Conservation (phyloP, 164 flowering plant species). For the Nelumbo lutea region DNA sequence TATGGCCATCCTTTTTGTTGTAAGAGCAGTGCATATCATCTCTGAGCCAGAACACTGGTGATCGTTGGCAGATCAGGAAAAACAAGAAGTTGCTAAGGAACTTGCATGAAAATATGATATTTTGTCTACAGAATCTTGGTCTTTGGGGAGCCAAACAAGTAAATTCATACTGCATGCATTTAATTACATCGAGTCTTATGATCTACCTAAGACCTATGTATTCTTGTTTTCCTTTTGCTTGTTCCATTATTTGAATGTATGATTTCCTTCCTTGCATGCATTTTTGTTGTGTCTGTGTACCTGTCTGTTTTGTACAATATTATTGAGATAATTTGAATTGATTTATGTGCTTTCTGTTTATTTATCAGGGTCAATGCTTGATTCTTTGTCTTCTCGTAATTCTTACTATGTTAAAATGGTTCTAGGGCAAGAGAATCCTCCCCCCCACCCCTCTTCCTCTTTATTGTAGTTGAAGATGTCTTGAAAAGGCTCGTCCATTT, state of each 20-base stretch:
- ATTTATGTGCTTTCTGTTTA: neutral
- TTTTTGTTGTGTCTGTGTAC: neutral
- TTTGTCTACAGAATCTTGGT: conserved; percentile 75
- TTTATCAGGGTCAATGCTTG: neutral
- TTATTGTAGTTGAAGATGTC: too few species aligned
- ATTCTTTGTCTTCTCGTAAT: too few species aligned
- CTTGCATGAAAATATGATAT: conserved; percentile 56
- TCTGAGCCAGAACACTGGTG: conserved; percentile 29
- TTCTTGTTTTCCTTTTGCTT: neutral
- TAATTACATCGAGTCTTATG: neutral
- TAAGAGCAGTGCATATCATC: conserved; percentile 46
- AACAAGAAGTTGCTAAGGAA: conserved; percentile 39
- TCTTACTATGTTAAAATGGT: too few species aligned
- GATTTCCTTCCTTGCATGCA: neutral
- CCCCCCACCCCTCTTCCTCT: too few species aligned
- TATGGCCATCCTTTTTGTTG: conserved; percentile 9
- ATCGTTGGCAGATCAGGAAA: conserved; percentile 30
- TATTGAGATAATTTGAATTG: neutral
- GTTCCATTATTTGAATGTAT: neutral
- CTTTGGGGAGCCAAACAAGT: conserved; percentile 73
- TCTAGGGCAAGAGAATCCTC: too few species aligned
- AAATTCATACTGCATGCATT: conserved; percentile 18
- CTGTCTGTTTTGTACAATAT: neutral
- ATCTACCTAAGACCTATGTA: neutral
- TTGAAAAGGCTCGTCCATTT: too few species aligned